Evolutionary conservation across 352 stramenopile genomes (phyloP).

Genomic region (Phytophthora kernoviae): DNA sequence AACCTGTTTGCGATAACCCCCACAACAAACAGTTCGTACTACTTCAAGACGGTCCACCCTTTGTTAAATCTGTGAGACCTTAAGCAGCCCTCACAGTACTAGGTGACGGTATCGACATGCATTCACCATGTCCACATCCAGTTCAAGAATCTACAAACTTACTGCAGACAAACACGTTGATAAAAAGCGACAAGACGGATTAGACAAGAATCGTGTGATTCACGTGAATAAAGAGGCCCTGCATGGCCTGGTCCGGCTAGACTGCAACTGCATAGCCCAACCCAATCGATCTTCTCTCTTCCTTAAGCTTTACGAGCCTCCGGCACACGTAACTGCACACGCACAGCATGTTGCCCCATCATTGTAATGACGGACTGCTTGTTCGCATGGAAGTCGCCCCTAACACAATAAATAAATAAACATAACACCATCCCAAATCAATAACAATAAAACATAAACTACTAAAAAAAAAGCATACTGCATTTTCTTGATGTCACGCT

Average conservation of each 20-base stretch:
- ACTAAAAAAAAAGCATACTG: constrained; percentile 36
- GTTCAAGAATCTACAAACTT: background rate
- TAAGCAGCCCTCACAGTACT: too few species aligned
- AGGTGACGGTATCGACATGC: too few species aligned
- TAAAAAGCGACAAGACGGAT: background rate
- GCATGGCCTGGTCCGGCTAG: background rate
- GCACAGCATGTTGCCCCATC: constrained; percentile 74
- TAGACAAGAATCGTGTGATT: constrained; percentile 26
- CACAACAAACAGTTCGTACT: too few species aligned
- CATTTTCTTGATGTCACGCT: constrained; percentile 85
- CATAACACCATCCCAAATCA: constrained; percentile 1
- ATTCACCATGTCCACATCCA: too few species aligned
- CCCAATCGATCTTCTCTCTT: background rate
- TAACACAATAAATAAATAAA: constrained; percentile 23
- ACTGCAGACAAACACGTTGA: background rate
- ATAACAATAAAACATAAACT: constrained; percentile 2
- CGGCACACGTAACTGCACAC: constrained; percentile 70
- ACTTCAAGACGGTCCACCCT: too few species aligned
- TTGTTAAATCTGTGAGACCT: too few species aligned
- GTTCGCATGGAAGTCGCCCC: constrained; percentile 69
- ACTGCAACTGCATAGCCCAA: background rate
- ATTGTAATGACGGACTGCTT: constrained; percentile 72
- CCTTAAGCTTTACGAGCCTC: constrained; percentile 67
- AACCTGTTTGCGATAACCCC: too few species aligned
- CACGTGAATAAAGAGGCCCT: constrained; percentile 13